Percentiles rank a stretch among this genome's conserved stretches.
phyloP scores from a whole-genome alignment of 73 alveolate genomes.

The Paramecium tetraurelia region DNA sequence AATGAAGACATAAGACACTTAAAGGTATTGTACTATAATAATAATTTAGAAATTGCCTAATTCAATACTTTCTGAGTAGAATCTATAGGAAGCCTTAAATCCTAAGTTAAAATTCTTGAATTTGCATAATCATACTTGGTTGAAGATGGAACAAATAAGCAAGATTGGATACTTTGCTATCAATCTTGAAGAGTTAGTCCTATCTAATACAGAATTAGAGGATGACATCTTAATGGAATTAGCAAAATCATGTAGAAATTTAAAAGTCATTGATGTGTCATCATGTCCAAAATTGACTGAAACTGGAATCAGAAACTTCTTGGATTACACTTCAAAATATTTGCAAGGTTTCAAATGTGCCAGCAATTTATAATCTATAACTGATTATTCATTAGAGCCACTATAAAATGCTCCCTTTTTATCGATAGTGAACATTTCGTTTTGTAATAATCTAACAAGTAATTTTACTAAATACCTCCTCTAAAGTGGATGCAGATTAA shows the following conservation, averaged over 20 bases:
- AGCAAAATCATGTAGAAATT: slow-evolving; percentile 53
- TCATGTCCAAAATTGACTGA: slow-evolving; percentile 46
- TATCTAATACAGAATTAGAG: slow-evolving; percentile 55
- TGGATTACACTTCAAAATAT: neutral
- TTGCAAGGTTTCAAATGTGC: slow-evolving; percentile 34
- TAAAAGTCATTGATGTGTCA: slow-evolving; percentile 9
- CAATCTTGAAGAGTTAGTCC: slow-evolving; percentile 43
- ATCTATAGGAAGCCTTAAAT: slow-evolving; percentile 38
- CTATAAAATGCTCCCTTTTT: neutral
- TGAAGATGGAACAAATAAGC: slow-evolving; percentile 41
- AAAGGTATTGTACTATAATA: neutral
- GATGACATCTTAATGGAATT: slow-evolving; percentile 58
- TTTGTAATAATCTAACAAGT: neutral
- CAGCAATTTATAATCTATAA: slow-evolving; percentile 25
- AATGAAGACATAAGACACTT: slow-evolving; percentile 56
- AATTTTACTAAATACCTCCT: neutral
- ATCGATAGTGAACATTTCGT: neutral
- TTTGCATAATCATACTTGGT: slow-evolving; percentile 55
- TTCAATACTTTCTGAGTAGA: slow-evolving; percentile 52
- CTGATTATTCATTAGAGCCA: slow-evolving; percentile 42
- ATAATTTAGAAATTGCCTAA: slow-evolving; percentile 46
- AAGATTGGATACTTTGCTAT: slow-evolving; percentile 59
- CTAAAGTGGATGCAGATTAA: slow-evolving; percentile 4
- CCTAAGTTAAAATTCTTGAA: slow-evolving; percentile 11
- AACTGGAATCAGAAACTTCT: slow-evolving; percentile 29